These are phyloP conservation scores for Fusarium succisae DNA, from an alignment of 2,329 filamentous ascomycete species.

Conservation along the genomic window DNA sequence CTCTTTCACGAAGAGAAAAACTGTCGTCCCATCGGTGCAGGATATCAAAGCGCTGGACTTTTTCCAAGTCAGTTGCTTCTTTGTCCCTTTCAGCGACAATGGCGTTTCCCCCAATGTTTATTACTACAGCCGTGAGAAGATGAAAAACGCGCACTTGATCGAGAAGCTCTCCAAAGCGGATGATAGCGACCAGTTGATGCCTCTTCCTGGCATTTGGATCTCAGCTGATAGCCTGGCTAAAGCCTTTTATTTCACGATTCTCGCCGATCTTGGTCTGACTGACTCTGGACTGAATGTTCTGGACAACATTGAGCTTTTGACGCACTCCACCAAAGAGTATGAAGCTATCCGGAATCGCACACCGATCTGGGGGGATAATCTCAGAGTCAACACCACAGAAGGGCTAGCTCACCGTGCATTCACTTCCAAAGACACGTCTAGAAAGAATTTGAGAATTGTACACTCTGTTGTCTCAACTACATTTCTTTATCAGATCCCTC, in stretches of 20 bases:
- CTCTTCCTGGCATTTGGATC: neutral
- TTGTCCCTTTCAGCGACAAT: neutral
- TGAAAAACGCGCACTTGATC: neutral
- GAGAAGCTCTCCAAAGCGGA: neutral
- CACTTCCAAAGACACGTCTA: neutral
- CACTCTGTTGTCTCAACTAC: neutral
- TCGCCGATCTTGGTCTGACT: neutral
- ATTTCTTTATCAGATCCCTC: neutral
- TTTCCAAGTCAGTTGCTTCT: neutral
- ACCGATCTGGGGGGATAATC: rapidly evolving
- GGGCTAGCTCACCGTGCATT: neutral
- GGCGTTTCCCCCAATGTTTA: neutral
- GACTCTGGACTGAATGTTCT: neutral
- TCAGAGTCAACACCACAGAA: too few relatives aligned
- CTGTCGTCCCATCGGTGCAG: neutral
- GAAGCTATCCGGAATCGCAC: neutral
- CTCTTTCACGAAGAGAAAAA: neutral
- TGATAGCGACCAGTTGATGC: neutral
- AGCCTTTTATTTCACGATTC: neutral
- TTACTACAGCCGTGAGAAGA: neutral
- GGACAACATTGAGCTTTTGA: neutral
- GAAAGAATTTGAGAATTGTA: neutral
- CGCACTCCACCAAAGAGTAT: neutral
- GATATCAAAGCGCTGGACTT: neutral
- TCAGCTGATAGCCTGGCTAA: neutral